Conservation (phyloP, 2,329 filamentous ascomycete genomes). For the Daldinia eschscholtzii region DNA sequence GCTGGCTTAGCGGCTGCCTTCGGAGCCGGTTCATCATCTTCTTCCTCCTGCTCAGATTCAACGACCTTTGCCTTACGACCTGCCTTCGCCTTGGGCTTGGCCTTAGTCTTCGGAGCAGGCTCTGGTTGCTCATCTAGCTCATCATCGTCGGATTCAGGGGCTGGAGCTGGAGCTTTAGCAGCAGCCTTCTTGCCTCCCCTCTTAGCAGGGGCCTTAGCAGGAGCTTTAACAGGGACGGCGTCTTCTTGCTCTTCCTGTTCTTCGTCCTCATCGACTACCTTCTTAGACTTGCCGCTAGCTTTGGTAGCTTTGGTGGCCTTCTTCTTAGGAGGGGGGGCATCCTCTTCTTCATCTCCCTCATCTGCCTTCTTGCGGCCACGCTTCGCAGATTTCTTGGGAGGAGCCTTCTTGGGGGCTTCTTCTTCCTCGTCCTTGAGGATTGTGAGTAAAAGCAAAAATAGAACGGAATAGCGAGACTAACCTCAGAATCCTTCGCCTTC, state of each 20-base stretch:
- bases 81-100: constrained; percentile 42
- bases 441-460: constrained; percentile 19
- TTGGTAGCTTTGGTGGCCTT: constrained; percentile 55
- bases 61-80: constrained; percentile 44
- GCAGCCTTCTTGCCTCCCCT: constrained; percentile 47
- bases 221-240: constrained; percentile 31
- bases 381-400: constrained; percentile 54
- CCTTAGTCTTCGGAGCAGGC: constrained; percentile 48
- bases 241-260: constrained; percentile 43
- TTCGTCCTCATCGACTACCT: constrained; percentile 47
- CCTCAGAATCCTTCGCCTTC: constrained; percentile 53
- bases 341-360: constrained; percentile 50
- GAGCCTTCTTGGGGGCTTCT: constrained; percentile 50
- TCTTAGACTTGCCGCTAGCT: constrained; percentile 47
- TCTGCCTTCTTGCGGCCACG: constrained; percentile 50
- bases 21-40: constrained; percentile 48
- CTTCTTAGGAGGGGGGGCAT: constrained; percentile 55
- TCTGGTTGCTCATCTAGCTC: constrained; percentile 47
- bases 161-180: constrained; percentile 26
- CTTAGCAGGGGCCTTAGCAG: constrained; percentile 44
- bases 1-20: constrained; percentile 39
- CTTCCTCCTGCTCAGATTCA: constrained; percentile 33
- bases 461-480: constrained; percentile 22
- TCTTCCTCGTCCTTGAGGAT: constrained; percentile 44
- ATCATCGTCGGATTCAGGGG: constrained; percentile 43